Base-by-base conservation (phyloP, 495 filamentous ascomycete genomes). In the Penicillium turbatum region DNA sequence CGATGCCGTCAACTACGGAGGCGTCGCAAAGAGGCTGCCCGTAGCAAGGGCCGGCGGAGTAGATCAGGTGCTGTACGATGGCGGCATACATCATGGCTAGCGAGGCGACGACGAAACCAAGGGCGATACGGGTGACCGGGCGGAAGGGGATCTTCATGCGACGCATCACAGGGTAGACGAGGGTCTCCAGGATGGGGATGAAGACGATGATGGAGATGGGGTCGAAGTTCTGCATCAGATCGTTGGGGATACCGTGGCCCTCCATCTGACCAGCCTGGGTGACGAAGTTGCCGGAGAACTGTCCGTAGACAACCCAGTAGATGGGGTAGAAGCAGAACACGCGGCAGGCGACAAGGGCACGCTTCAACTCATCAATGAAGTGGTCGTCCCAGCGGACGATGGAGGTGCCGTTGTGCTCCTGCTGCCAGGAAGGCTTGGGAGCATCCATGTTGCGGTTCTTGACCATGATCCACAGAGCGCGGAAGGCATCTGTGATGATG, bases 201-300 rank as follows among this genome's bases (percentile, higher is more conserved):
- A 86, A 80, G 54, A 86, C 71, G 65, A 91, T 85, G 62, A 90
- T 83, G 31, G 82, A 76, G 51, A 93, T 77, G 4, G 88, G 81
- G 66, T 90, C 87, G 66, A 91, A 83, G 75, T 89, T 90, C 59
- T 72, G 70, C 70, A 90, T 86, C 55, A 89, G 73, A 57, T 92
- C 88, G 74, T 92, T 92, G 50, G 79, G 80, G 47, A 82, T 76
- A 17, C 80, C 78, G 54, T 83, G 79, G 12, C 72, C 72, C 0
- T 68, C 15, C 80, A 83, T 83, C 60, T 77, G 69, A 31, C 71
- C 78, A 38, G 78, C 79, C 60, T 76, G 81, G 11, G 79, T 76
- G 56, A 83, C 73, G 55, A 85, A 79, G 69, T 84, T 85, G 61
- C 70, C 68, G 31, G 73, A 75, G 69, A 82, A 81, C 56, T 84